Conservation (phyloP, 2,329 filamentous ascomycete genomes). For the Phialophora macrospora region DNA sequence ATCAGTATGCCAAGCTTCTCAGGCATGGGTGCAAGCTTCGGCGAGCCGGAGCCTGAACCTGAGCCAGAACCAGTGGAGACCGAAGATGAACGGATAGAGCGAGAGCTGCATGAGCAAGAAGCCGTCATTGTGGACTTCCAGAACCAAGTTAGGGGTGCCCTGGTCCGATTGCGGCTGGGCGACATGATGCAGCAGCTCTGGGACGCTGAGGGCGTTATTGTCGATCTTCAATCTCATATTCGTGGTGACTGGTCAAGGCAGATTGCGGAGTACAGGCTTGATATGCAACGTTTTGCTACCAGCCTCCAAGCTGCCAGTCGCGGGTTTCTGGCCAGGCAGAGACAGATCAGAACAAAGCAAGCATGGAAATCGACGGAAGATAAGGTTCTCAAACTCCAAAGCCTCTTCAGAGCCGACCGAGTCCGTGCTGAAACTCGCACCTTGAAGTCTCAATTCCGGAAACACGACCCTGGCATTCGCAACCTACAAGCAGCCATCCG, state of each 20-base stretch:
- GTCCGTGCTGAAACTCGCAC: constrained; percentile 51
- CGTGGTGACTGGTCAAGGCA: constrained; percentile 87
- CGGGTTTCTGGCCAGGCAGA: constrained; percentile 73
- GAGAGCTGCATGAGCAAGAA: constrained; percentile 80
- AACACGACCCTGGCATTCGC: constrained; percentile 52
- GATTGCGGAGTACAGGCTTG: constrained; percentile 77
- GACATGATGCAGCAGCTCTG: constrained; percentile 86
- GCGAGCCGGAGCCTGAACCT: constrained; percentile 72
- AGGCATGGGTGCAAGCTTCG: constrained; percentile 95
- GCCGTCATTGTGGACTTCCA: constrained; percentile 77
- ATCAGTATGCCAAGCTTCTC: constrained; percentile 97
- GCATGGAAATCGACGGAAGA: constrained; percentile 72
- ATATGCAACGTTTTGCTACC: constrained; percentile 80
- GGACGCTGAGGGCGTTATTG: constrained; percentile 77
- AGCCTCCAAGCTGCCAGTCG: constrained; percentile 78
- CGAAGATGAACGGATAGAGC: constrained; percentile 83
- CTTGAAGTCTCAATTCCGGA: constrained; percentile 47
- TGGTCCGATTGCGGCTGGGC: constrained; percentile 76
- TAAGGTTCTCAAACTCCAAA: constrained; percentile 80
- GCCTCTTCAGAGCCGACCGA: constrained; percentile 67
- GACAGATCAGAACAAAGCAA: constrained; percentile 65
- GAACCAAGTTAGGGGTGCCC: constrained; percentile 79
- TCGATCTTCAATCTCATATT: constrained; percentile 84
- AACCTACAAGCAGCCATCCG: constrained; percentile 62
- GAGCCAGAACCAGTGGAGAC: constrained; percentile 75